Evolutionary conservation across 441 rosid genomes (phyloP).

Genomic region (Populus trichocarpa): DNA sequence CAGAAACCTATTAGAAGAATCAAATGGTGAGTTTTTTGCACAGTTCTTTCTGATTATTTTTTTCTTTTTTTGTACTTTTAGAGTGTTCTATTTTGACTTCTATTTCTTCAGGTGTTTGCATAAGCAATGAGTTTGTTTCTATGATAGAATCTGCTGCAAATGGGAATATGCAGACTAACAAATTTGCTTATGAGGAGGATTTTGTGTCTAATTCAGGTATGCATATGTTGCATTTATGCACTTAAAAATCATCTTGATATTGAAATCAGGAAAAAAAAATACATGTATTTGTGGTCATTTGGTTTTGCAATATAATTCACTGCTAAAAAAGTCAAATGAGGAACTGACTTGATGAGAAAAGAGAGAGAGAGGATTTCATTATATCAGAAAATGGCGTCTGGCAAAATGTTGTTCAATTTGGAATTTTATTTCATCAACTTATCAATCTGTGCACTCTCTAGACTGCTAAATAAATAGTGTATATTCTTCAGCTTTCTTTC

Average conservation of each 20-base stretch:
- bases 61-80: background rate
- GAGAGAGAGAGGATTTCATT: too few species aligned
- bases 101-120: conserved; percentile 26
- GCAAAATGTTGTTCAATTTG: too few species aligned
- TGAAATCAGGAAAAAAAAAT: too few species aligned
- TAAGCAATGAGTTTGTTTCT: conserved; percentile 22
- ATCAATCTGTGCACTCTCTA: too few species aligned
- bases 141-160: conserved; percentile 21
- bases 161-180: conserved; percentile 7
- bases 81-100: conserved; percentile 16
- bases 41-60: background rate
- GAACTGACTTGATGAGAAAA: too few species aligned
- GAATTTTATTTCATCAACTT: too few species aligned
- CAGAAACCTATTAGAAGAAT: conserved; percentile 23
- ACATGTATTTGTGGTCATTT: too few species aligned
- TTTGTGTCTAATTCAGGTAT: conserved; percentile 33
- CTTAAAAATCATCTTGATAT: background rate
- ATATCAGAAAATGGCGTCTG: too few species aligned
- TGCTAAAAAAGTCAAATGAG: too few species aligned
- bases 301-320: too few species aligned
- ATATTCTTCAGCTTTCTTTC: too few species aligned
- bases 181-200: conserved; percentile 16
- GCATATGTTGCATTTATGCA: background rate
- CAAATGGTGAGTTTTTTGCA: conserved; percentile 38
- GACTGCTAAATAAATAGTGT: too few species aligned